A percentile compares a stretch with the other conserved stretches of the same genome.
Conservation (phyloP, 2,329 filamentous ascomycete genomes). For the Pyrenophora teres region DNA sequence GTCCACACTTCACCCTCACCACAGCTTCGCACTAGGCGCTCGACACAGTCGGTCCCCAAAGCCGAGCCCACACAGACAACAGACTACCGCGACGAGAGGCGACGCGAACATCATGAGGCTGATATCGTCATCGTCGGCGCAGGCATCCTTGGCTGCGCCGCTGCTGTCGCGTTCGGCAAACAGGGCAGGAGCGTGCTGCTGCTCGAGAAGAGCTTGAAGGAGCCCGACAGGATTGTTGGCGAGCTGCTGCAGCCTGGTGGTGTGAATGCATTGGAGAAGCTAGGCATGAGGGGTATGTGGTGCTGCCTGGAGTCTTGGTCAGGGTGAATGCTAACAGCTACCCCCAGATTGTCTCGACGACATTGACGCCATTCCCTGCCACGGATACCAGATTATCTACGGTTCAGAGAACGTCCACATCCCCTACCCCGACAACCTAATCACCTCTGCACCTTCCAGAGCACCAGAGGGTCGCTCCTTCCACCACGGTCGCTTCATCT, state of each 20-base stretch:
- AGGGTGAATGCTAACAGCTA: constrained; percentile 12
- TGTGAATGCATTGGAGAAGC: constrained; percentile 74
- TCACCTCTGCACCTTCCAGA: constrained; percentile 37
- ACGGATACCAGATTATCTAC: constrained; percentile 88
- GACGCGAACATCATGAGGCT: constrained; percentile 63
- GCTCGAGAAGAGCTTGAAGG: constrained; percentile 84
- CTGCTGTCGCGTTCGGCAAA: constrained; percentile 80
- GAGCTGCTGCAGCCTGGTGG: constrained; percentile 94
- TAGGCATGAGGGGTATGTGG: constrained; percentile 66
- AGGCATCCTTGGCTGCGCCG: constrained; percentile 84
- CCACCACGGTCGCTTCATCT: constrained; percentile 94
- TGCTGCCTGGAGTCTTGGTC: neutral
- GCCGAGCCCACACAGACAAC: constrained; percentile 17
- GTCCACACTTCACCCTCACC: constrained; percentile 19
- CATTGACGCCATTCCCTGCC: constrained; percentile 82
- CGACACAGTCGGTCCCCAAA: constrained; percentile 16
- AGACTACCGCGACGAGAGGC: constrained; percentile 51
- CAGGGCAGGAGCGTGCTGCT: constrained; percentile 91
- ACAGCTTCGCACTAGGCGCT: constrained; percentile 19
- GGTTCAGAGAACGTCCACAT: constrained; percentile 74
- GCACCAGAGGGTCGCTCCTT: constrained; percentile 76
- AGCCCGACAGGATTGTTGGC: constrained; percentile 94
- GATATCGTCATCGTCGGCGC: constrained; percentile 93
- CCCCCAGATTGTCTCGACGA: constrained; percentile 73
- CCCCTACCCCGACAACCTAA: constrained; percentile 72